These are phyloP conservation scores for Peronosclerospora sorghi DNA, from an alignment of 352 stramenopile genomes.

Conservation along the genomic window DNA sequence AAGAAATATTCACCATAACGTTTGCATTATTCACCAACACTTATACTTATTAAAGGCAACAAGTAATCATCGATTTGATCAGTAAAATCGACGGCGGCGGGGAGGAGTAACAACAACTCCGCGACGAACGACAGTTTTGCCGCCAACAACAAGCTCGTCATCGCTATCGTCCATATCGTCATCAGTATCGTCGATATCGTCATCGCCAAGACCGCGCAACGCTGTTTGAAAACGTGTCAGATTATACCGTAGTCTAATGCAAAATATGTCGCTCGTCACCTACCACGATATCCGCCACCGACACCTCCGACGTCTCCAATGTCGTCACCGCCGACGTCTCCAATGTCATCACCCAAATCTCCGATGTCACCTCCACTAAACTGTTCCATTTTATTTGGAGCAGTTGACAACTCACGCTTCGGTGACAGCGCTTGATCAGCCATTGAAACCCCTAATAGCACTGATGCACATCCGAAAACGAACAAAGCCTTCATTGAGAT, in stretches of 20 bases:
- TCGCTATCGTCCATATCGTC: background rate
- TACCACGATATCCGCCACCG: slow-evolving; percentile 9
- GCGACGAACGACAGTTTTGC: slow-evolving; percentile 7
- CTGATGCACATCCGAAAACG: slow-evolving; percentile 4
- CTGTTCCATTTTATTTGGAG: background rate
- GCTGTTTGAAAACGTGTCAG: slow-evolving; percentile 2
- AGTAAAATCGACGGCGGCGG: slow-evolving; percentile 13
- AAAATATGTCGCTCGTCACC: background rate
- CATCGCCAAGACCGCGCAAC: slow-evolving; percentile 9
- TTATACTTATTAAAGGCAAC: too few species aligned
- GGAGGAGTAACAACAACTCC: slow-evolving; percentile 14
- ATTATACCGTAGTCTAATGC: too few species aligned
- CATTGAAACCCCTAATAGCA: slow-evolving; percentile 2
- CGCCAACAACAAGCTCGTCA: slow-evolving; percentile 16
- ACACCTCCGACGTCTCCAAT: slow-evolving; percentile 1
- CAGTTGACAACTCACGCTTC: background rate
- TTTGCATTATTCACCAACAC: too few species aligned
- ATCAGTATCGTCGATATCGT: background rate
- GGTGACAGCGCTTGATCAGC: slow-evolving; percentile 2
- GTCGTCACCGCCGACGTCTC: background rate
- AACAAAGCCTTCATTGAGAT: slow-evolving; percentile 13
- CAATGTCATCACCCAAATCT: background rate
- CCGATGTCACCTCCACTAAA: background rate
- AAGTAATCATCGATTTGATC: background rate
- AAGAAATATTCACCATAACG: background rate